Base-by-base conservation (phyloP, 192 early-diverging fungal genomes). In the Chytriomyces sp. region DNA sequence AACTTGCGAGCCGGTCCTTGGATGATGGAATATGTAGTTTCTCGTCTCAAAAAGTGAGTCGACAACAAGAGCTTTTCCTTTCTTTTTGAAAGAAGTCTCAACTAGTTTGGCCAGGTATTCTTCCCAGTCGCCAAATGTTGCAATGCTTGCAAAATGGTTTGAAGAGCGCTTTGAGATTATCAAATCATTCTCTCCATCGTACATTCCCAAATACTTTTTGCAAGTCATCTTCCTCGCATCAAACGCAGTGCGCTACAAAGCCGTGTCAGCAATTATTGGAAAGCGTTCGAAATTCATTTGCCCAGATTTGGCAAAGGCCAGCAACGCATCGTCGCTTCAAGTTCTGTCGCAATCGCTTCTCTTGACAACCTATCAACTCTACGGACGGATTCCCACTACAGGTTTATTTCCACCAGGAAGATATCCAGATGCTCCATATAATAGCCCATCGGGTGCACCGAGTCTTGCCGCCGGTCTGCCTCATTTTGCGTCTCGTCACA, bases 141-240 rank as follows among this genome's bases (percentile, higher is more conserved):
- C 7, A 69, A 13, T 53, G 10, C 61, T 97, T 44, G 77, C 80
- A n/a, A 82, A 93, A 1, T 99, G 97, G 97, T 89, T 95, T 43
- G 61, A 80, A 11, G 84, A 87, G 70, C 91, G 95, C 45, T 89
- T 96, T 75, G 78, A 47, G 4, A 80, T 91, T 6, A 91, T 97
- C 64, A 92, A 91, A 70, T 71, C 77, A 7, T 79, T 97, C 23
- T 92, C 95, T 2, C 91, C 93, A 73, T 94, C 95, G 69, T 86
- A 98, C 66, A 75, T 91, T 6, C 98, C 98, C 44, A 96, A 97
- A 77, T 98, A 97, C 82, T 99, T 98, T 87, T 91, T 94, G 0
- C 82, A 97, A 71, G 88, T 91, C 1, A 78, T 97, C 9, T 86
- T 92, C 70, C 88, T 92, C 0, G 93, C 94, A 0, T 93, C 96